These are phyloP conservation scores for Chamaenerion angustifolium DNA, from an alignment of 345 rosid genomes.

Conservation along the genomic window DNA sequence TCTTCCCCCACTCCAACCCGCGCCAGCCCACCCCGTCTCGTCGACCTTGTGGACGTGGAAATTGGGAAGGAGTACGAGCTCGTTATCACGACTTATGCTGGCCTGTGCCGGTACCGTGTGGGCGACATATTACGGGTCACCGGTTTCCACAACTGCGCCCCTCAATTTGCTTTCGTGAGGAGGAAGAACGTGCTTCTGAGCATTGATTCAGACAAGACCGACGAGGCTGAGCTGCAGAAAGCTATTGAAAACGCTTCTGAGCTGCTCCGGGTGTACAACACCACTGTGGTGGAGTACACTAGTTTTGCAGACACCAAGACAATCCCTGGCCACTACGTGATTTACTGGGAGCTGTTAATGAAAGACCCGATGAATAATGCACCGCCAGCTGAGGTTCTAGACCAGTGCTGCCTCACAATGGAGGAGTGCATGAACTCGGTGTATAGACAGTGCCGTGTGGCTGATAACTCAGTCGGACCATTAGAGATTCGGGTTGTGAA, in stretches of 20 bases:
- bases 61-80: conserved; percentile 29
- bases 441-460: conserved; percentile 27
- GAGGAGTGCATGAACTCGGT: conserved; percentile 28
- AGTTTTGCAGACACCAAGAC: conserved; percentile 25
- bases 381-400: conserved; percentile 13
- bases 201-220: conserved; percentile 30
- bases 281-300: conserved; percentile 29
- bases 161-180: conserved; percentile 23
- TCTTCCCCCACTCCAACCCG: conserved; percentile 1
- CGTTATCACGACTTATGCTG: conserved; percentile 28
- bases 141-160: conserved; percentile 28
- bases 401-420: conserved; percentile 21
- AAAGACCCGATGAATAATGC: conserved; percentile 14
- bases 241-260: conserved; percentile 21
- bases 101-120: conserved; percentile 24
- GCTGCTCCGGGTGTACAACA: conserved; percentile 13
- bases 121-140: conserved; percentile 28
- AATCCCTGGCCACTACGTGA: conserved; percentile 30
- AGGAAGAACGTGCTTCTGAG: conserved; percentile 29
- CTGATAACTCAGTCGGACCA: conserved; percentile 26
- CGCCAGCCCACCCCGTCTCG: conserved; percentile 15
- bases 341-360: conserved; percentile 25
- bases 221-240: conserved; percentile 26
- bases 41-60: conserved; percentile 25
- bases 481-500: conserved; percentile 29